Conservation (phyloP, 495 filamentous ascomycete species). For the Aspergillus ostianus region DNA sequence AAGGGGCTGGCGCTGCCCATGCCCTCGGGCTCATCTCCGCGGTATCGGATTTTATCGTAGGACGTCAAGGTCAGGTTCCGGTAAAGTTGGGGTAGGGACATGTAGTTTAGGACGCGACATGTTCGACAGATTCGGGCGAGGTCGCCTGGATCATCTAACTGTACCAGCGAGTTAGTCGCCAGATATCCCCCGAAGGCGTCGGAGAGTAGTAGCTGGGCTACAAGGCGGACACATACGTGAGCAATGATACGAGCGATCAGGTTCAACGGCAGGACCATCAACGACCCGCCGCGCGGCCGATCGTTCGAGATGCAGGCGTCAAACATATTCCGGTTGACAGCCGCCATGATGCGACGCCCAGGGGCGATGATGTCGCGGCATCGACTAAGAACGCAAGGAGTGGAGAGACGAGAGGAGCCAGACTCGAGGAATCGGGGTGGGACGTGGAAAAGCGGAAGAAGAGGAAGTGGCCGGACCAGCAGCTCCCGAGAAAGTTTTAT, state of each 20-base stretch:
- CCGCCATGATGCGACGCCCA: constrained; percentile 45
- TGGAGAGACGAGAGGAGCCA: not conserved
- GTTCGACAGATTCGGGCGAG: constrained; percentile 58
- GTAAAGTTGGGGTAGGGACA: constrained; percentile 62
- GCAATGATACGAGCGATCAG: constrained; percentile 56
- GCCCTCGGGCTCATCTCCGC: constrained; percentile 57
- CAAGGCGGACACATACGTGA: constrained; percentile 37
- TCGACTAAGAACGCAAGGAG: constrained; percentile 19
- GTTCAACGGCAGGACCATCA: constrained; percentile 56
- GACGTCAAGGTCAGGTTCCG: constrained; percentile 54
- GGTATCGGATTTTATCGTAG: constrained; percentile 60
- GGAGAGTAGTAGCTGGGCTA: not conserved
- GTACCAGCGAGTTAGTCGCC: constrained; percentile 1
- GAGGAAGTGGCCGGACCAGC: not conserved
- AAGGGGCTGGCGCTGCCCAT: constrained; percentile 62
- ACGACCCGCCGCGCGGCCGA: constrained; percentile 31
- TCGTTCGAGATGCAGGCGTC: constrained; percentile 38
- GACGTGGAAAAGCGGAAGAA: constrained; percentile 15
- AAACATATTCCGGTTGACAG: constrained; percentile 50
- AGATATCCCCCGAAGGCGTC: not conserved
- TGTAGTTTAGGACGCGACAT: constrained; percentile 63
- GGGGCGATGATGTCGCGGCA: constrained; percentile 28
- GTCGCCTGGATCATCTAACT: constrained; percentile 54
- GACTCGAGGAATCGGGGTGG: constrained; percentile 1
- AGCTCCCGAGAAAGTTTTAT: not conserved